Percentiles rank a stretch among this genome's conserved stretches.
Evolutionary conservation across 1,284 basidiomycete genomes (phyloP).

Genomic region (Mycosarcoma mackinlayi): DNA sequence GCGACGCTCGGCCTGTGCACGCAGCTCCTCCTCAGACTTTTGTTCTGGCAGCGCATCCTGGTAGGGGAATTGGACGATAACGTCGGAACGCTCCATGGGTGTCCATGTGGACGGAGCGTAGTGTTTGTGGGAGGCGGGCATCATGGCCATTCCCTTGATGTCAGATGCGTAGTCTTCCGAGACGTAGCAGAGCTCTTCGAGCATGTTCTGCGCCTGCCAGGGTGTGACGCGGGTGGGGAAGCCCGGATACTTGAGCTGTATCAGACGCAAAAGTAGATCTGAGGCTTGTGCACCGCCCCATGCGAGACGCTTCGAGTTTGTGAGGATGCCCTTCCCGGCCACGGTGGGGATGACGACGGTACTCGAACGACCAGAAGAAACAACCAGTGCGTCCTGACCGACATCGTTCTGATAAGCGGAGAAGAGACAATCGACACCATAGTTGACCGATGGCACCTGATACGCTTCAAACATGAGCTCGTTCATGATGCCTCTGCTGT

Average conservation of each 20-base stretch:
- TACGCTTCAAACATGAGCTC: constrained; percentile 98
- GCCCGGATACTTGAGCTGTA: constrained; percentile 94
- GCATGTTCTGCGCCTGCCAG: constrained; percentile 80
- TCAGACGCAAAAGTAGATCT: constrained; percentile 89
- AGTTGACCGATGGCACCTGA: constrained; percentile 84
- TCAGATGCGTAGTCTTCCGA: constrained; percentile 80
- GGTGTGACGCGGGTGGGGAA: constrained; percentile 76
- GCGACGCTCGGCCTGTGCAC: constrained; percentile 79
- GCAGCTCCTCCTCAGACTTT: constrained; percentile 90
- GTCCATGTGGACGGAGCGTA: constrained; percentile 72
- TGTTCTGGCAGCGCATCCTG: constrained; percentile 75
- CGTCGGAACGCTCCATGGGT: constrained; percentile 71
- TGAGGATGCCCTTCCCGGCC: constrained; percentile 55
- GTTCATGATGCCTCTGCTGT: constrained; percentile 88
- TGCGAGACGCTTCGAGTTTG: constrained; percentile 75
- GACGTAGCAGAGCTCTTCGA: constrained; percentile 87
- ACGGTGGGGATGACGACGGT: constrained; percentile 63
- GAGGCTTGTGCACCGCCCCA: constrained; percentile 92
- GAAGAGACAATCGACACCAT: constrained; percentile 91
- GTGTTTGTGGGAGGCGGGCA: constrained; percentile 76
- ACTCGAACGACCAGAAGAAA: constrained; percentile 57
- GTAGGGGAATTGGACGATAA: constrained; percentile 62
- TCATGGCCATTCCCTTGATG: constrained; percentile 71
- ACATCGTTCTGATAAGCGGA: constrained; percentile 76
- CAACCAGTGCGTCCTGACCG: constrained; percentile 55